Percentiles rank a stretch among this genome's conserved stretches.
Conservation (phyloP, 2,329 filamentous ascomycete genomes). For the Sordariomycetes sp. region DNA sequence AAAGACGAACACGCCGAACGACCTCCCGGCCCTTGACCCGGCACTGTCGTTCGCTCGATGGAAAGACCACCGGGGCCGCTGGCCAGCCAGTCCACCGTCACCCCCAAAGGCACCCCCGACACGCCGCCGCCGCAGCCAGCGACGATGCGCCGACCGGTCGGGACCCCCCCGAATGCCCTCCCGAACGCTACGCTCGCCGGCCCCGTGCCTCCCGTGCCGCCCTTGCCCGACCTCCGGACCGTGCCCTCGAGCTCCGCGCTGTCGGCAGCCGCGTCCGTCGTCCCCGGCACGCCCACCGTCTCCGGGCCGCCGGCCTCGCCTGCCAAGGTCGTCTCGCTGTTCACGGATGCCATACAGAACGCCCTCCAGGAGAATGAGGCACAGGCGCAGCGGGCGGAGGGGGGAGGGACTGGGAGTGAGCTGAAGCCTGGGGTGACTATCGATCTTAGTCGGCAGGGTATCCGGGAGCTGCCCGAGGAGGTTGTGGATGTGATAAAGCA, state of each 20-base stretch:
- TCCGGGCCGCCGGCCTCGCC: not conserved
- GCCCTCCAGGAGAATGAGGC: conserved; percentile 53
- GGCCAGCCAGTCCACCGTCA: conserved; percentile 16
- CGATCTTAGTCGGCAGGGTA: conserved; percentile 63
- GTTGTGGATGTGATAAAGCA: conserved; percentile 63
- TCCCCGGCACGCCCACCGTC: conserved; percentile 32
- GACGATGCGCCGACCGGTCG: conserved; percentile 17
- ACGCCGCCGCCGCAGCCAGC: conserved; percentile 17
- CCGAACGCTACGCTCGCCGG: conserved; percentile 11
- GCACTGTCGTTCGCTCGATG: not conserved
- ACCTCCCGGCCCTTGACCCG: not conserved
- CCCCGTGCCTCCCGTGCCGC: conserved; percentile 22
- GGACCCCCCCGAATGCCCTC: conserved; percentile 24
- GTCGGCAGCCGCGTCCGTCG: conserved; percentile 29
- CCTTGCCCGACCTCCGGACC: conserved; percentile 33
- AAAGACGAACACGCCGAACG: not conserved
- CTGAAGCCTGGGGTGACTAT: conserved; percentile 63
- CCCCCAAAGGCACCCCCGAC: conserved; percentile 23
- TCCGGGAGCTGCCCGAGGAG: conserved; percentile 57
- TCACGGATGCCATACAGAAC: conserved; percentile 52
- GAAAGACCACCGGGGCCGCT: conserved; percentile 13
- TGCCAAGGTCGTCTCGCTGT: conserved; percentile 48
- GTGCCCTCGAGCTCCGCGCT: conserved; percentile 31
- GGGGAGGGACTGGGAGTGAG: conserved; percentile 32
- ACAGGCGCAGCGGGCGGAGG: conserved; percentile 27